phyloP scores from a whole-genome alignment of 495 filamentous ascomycete genomes.

The Penicillium arizonense region DNA sequence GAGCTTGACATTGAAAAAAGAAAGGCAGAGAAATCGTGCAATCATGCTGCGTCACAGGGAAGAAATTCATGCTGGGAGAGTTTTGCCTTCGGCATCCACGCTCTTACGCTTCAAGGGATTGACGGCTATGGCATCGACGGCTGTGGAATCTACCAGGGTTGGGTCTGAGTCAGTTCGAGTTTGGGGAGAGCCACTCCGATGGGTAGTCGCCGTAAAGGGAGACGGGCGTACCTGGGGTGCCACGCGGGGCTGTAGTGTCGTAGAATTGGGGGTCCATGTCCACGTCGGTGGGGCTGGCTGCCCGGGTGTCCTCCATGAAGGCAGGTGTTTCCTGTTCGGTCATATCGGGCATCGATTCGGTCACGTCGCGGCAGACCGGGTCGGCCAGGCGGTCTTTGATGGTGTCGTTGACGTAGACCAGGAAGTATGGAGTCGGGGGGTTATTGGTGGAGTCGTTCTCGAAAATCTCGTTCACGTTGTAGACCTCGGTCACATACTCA shows the following conservation, averaged over 20 bases:
- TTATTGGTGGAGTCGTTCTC: slow-evolving; percentile 56
- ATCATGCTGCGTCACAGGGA: slow-evolving; percentile 3
- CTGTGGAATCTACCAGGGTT: slow-evolving; percentile 25
- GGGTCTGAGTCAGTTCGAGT: neutral
- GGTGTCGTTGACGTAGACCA: slow-evolving; percentile 75
- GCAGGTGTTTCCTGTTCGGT: slow-evolving; percentile 1
- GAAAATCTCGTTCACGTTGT: slow-evolving; percentile 62
- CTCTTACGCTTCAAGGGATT: slow-evolving; percentile 39
- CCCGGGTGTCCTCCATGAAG: slow-evolving; percentile 21
- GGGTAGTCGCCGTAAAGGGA: slow-evolving; percentile 2
- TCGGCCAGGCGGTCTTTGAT: slow-evolving; percentile 61
- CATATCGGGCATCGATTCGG: slow-evolving; percentile 20
- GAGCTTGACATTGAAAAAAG: neutral
- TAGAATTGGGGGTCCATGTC: slow-evolving; percentile 34
- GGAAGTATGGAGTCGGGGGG: slow-evolving; percentile 78
- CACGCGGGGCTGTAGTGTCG: slow-evolving; percentile 16
- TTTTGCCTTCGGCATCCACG: slow-evolving; percentile 12
- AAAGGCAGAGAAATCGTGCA: slow-evolving; percentile 4
- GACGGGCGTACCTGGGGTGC: slow-evolving; percentile 31
- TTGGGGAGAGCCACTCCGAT: too few relatives aligned
- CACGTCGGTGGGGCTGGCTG: slow-evolving; percentile 16
- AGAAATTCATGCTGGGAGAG: neutral
- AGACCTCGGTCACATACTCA: slow-evolving; percentile 69
- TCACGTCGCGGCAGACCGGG: slow-evolving; percentile 51
- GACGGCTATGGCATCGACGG: slow-evolving; percentile 6